These are phyloP conservation scores for Erigeron philadelphicus DNA, from an alignment of 140 eudicot species.

Conservation along the genomic window DNA sequence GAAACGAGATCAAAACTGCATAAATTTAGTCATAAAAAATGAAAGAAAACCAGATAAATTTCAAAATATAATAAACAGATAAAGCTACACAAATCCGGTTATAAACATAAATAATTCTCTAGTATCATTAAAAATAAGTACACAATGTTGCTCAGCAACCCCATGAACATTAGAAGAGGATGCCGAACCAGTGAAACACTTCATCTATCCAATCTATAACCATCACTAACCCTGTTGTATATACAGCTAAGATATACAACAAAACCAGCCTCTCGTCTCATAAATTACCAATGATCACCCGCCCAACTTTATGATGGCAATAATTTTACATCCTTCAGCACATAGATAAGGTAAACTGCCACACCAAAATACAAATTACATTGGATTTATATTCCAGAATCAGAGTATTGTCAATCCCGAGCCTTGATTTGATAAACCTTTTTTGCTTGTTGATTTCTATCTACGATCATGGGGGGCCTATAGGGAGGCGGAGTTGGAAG, in stretches of 20 bases:
- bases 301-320: constrained; percentile 16
- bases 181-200: constrained; percentile 8
- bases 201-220: constrained; percentile 19
- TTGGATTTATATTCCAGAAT: constrained; percentile 20
- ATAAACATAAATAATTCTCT: neutral
- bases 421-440: constrained; percentile 52
- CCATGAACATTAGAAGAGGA: constrained; percentile 21
- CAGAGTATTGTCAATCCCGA: constrained; percentile 31
- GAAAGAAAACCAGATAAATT: too few species aligned
- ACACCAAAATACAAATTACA: constrained; percentile 10
- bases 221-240: constrained; percentile 29
- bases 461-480: constrained; percentile 21
- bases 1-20: too few species aligned
- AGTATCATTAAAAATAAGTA: constrained; percentile 1
- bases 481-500: constrained; percentile 61
- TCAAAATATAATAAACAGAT: neutral
- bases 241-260: constrained; percentile 19
- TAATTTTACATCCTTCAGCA: constrained; percentile 11
- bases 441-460: constrained; percentile 36
- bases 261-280: constrained; percentile 21
- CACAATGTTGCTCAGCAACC: constrained; percentile 23
- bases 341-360: neutral
- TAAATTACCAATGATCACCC: neutral
- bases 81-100: constrained; percentile 8
- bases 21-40: too few species aligned